These are phyloP conservation scores for Hypoxylon intermedium DNA, from an alignment of 495 filamentous ascomycete genomes.

Conservation along the genomic window DNA sequence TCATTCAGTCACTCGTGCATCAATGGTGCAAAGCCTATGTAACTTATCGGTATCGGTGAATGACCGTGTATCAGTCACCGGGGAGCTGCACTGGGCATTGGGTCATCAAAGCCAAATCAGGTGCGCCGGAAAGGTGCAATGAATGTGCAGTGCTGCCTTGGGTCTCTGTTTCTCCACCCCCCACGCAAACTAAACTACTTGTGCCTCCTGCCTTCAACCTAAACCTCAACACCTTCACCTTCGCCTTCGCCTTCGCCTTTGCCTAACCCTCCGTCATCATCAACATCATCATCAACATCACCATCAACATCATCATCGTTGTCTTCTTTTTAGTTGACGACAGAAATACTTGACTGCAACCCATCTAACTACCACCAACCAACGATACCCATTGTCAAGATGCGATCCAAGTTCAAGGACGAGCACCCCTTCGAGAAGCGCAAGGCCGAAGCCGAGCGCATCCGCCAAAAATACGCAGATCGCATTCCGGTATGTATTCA, in stretches of 20 bases:
- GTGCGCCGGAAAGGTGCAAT: constrained; percentile 2
- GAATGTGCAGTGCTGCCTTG: not conserved
- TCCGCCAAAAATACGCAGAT: constrained; percentile 98
- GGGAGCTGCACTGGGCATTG: constrained; percentile 3
- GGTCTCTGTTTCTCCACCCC: constrained; percentile 6
- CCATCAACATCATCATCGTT: not conserved
- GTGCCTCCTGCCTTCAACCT: constrained; percentile 23
- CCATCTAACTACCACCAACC: constrained; percentile 14
- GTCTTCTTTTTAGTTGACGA: not conserved
- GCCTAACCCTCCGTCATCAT: constrained; percentile 22
- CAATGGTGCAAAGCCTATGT: too few species aligned
- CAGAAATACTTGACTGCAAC: not conserved
- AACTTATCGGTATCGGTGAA: constrained; percentile 24
- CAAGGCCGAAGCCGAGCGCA: constrained; percentile 98
- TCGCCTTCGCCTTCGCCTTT: constrained; percentile 21
- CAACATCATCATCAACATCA: not conserved
- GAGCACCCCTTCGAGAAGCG: constrained; percentile 99
- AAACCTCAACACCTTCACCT: constrained; percentile 21
- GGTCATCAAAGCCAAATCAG: constrained; percentile 36
- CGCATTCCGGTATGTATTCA: constrained; percentile 87
- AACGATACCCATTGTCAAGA: constrained; percentile 59
- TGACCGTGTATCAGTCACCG: not conserved
- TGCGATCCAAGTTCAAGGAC: constrained; percentile 99
- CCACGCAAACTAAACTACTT: constrained; percentile 19
- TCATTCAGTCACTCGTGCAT: too few species aligned